Evolutionary conservation across 2,329 filamentous ascomycete genomes (phyloP).

Genomic region (Colletotrichum abscissum): DNA sequence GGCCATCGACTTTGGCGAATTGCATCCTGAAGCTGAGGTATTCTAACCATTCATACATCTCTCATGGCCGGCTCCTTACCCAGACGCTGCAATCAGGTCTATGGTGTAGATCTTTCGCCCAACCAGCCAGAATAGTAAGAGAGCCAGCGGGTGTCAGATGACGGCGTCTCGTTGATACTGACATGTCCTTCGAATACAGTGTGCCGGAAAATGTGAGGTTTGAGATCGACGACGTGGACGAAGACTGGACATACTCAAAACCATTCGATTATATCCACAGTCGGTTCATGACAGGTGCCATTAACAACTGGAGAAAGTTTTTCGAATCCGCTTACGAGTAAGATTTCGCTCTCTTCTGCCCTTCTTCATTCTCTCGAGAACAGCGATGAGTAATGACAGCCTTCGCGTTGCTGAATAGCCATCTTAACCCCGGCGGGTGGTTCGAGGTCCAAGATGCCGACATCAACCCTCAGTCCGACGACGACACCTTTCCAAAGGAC

Average conservation of each 20-base stretch:
- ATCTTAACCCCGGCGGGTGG: no score
- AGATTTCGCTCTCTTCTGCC: neutral
- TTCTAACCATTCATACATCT: no score
- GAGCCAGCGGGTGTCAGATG: slow-evolving; percentile 37
- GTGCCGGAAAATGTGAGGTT: slow-evolving; percentile 58
- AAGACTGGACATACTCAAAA: slow-evolving; percentile 59
- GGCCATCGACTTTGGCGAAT: slow-evolving; percentile 55
- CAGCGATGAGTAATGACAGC: no score
- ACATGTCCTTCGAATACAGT: no score
- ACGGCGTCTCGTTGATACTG: no score
- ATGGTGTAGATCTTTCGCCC: slow-evolving; percentile 55
- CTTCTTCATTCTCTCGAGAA: no score
- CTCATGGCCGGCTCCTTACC: neutral
- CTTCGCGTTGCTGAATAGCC: no score
- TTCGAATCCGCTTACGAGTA: neutral
- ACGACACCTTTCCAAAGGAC: no score
- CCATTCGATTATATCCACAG: slow-evolving; percentile 67
- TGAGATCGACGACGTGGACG: slow-evolving; percentile 65
- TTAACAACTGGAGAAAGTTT: neutral
- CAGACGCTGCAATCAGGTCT: slow-evolving; percentile 39
- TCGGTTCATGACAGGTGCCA: slow-evolving; percentile 31
- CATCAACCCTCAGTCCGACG: no score
- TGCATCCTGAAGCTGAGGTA: slow-evolving; percentile 43
- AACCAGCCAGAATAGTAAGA: slow-evolving; percentile 55
- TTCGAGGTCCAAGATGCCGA: no score